Conservation (phyloP, 2,329 filamentous ascomycete species). For the Coniochaeta sp. region DNA sequence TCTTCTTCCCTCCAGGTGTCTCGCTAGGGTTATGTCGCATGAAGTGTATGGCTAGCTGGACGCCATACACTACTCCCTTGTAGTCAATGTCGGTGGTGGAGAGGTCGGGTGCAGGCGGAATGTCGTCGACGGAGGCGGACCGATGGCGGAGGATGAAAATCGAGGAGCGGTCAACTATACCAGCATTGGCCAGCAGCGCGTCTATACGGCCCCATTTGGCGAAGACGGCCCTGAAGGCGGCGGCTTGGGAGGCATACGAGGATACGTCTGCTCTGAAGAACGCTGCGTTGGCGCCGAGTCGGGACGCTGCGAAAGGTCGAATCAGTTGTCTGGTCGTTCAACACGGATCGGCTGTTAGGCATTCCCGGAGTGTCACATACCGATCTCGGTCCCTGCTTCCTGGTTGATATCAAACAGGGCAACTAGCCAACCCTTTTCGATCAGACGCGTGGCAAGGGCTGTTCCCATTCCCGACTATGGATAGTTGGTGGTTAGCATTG, state of each 20-base stretch:
- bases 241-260: slow-evolving; percentile 35
- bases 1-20: slow-evolving; percentile 29
- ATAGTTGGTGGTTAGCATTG: neutral
- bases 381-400: slow-evolving; percentile 18
- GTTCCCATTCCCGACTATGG: slow-evolving; percentile 38
- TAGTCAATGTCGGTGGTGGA: slow-evolving; percentile 39
- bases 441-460: slow-evolving; percentile 26
- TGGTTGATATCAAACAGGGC: slow-evolving; percentile 31
- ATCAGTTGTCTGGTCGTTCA: neutral
- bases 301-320: slow-evolving; percentile 1
- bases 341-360: neutral
- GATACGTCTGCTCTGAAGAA: slow-evolving; percentile 38
- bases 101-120: slow-evolving; percentile 28
- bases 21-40: slow-evolving; percentile 37
- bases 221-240: slow-evolving; percentile 33
- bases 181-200: slow-evolving; percentile 41
- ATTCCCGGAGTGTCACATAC: neutral
- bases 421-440: slow-evolving; percentile 20
- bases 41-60: slow-evolving; percentile 41
- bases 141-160: slow-evolving; percentile 27
- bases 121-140: slow-evolving; percentile 13
- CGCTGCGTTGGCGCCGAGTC: slow-evolving; percentile 18
- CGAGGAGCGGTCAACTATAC: slow-evolving; percentile 36
- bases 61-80: slow-evolving; percentile 43
- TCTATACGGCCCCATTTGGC: slow-evolving; percentile 35